These are phyloP conservation scores for Syncephalis plumigaleata DNA, from an alignment of 371 early-diverging fungal species.

Conservation along the genomic window DNA sequence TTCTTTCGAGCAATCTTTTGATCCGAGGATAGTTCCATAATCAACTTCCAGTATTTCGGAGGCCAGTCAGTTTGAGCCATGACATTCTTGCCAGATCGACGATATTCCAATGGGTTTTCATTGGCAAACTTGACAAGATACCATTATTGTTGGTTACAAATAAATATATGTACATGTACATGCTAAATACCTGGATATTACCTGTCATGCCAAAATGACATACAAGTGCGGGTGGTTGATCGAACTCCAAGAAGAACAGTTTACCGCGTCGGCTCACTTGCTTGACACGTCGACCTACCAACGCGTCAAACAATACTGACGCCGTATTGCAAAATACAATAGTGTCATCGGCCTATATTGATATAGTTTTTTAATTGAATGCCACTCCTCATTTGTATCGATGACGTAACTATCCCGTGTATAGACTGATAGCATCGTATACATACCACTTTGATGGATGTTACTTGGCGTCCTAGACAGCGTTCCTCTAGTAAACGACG, in stretches of 20 bases:
- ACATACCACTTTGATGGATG: constrained; percentile 15
- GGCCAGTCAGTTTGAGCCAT: constrained; percentile 26
- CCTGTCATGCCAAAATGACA: constrained; percentile 44
- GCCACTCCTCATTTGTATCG: too few relatives aligned
- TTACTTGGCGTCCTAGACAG: constrained; percentile 19
- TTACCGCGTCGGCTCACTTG: constrained; percentile 39
- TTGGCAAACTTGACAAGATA: constrained; percentile 2
- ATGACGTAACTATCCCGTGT: too few relatives aligned
- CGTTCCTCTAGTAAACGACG: constrained; percentile 18
- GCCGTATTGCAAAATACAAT: neutral
- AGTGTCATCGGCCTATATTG: constrained; percentile 8
- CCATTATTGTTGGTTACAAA: neutral
- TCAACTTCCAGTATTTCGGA: constrained; percentile 28
- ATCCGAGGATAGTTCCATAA: constrained; percentile 9
- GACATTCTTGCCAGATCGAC: constrained; percentile 1
- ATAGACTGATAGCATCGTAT: too few relatives aligned
- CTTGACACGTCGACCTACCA: constrained; percentile 18
- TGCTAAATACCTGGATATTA: constrained; percentile 6
- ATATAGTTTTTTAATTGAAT: too few relatives aligned
- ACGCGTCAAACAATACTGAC: neutral
- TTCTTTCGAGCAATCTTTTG: neutral
- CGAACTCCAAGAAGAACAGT: constrained; percentile 23
- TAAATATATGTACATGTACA: too few relatives aligned
- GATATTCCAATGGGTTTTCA: neutral
- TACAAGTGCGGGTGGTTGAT: constrained; percentile 20